Base-by-base conservation (phyloP, 192 early-diverging fungal genomes). In the Phlyctochytrium planicorne region DNA sequence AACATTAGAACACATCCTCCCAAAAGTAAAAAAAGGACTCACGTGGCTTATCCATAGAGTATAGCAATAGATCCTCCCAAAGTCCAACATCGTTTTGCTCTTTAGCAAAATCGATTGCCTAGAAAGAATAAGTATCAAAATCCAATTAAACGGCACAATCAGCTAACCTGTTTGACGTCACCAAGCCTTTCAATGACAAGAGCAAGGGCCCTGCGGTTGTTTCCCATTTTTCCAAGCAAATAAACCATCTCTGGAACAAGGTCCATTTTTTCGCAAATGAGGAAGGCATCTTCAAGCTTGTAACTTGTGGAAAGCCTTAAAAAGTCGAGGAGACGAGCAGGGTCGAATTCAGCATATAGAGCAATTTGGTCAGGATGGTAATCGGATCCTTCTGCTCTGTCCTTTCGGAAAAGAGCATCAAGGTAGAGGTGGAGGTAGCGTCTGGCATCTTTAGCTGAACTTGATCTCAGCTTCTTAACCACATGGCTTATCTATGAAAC, bases 231-330 rank as follows among this genome's bases (percentile, higher is more conserved):
- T 6, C 97, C 96, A 53, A 98, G 79, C 34, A 99, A 76, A 72
- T 89, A 98, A 0, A 99, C 94, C 96, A 98, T 99, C 71, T 97
- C 97, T 12, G 94, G 93, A 3, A 99, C 92, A 64, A 99, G 78
- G 62, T 90, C 90, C 34, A 90, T 87, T 64, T 86, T 70, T 75
- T 97, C 91, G 69, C 94, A 96, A 29, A 91, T 80, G 53, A 82
- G 76, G 63, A 89, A 94, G 6, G 92, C 92, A 86, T 88, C 71
- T n/a, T 30, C 12, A 27, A 62, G 33, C 23, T 33, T 24, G 65
- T 65, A 69, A 14, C 59, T 70, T 24, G 62, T 64, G 23, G 53
- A 59, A 1, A 84, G 75, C 12, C 92, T 79, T 59, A 99, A 72
- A 66, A 99, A 99, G n/a, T 90, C 84, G 34, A 94, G 73, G 20